Evolutionary conservation across 352 stramenopile species (phyloP), one percentile per base, ranked within the genome.

Genomic region (Peronosclerospora sorghi): DNA sequence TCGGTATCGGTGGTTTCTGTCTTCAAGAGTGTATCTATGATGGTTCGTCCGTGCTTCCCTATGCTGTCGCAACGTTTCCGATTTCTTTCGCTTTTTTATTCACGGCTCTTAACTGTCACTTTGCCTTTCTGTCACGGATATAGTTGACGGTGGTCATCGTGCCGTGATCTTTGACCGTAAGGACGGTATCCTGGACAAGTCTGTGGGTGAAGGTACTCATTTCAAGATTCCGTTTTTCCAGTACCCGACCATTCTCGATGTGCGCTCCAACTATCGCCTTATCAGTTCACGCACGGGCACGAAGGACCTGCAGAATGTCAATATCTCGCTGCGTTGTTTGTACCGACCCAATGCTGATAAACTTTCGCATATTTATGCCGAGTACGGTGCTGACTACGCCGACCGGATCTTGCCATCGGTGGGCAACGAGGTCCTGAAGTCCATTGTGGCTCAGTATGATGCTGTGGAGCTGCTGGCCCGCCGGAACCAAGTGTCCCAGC

Each of bases 231-330:
- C 97, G 18, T 93, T 98, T 52, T 75, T 98, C 48, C 88, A 98
- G 78, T 95, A 96, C 59, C 96, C 96, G 21, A 95, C 95, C 48
- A 98, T 99, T 51, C 93, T 99, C 35, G 96, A 99, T 65, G 87
- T 99, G 48, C 89, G 96, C 51, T 97, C 93, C 24, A 96, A 96
- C 56, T 96, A 96, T 38, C 82, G 95, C 37, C 91, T 98, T 57
- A 98, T 99, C 63, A 96, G 87, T 56, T 94, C 86, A 45, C 74
- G 83, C 57, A 98, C 94, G 41, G 87, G 96, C 59, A 99, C 97
- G 15, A 99, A 98, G 78, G 97, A 99, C 83, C 70, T 99, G 58
- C 97, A 99, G 72, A 99, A 97, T 77, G 97, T 99, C 24, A 98
- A 98, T 75, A 98, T 99, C 63, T 97, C 95, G 57, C 73, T 99